Evolutionary conservation across 192 early-diverging fungal species (phyloP), one percentile per base, ranked within the genome.

Genomic region (Pilobolus umbonatus): DNA sequence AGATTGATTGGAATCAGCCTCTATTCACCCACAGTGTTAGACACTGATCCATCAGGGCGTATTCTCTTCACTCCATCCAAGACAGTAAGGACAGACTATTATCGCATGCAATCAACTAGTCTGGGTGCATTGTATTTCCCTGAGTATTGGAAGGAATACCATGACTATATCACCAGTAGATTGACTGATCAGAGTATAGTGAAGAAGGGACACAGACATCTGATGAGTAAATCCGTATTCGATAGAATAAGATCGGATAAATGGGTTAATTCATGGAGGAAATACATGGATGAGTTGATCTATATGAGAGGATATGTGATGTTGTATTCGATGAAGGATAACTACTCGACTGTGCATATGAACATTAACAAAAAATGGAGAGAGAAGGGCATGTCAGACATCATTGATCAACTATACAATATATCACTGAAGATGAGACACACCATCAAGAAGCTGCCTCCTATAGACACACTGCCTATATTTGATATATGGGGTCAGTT

Each of bases 271-370:
- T 80, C 81, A 3, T 80, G 79, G 77, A 79, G 79, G 58, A 69
- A 75, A 25, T 75, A 74, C 53, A 71, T 83, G 50, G 79, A 81
- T 38, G 81, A 83, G 42, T 57, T 83, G 62, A 71, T 77, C 14
- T 83, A 80, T 55, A 64, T 83, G 68, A 75, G 81, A 32, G 81
- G 76, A 5, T 83, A 83, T 44, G 73, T 77, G 5, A 77, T 84
- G 74, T 60, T 84, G 6, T 84, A 81, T 64, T 80, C 82, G 19
- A 78, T 76, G 40, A 75, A 70, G 29, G 62, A 67, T 42, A 73
- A 75, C 55, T 42, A 12, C 19, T 17, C 39, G n/a, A n/a, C n/a
- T n/a, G n/a, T 73, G 69, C 56, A 71, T 54, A 8, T 75, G 74
- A n/a, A 74, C 79, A 26, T 78, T 72, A 19, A 80, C 78, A 47